Conservation (phyloP, 164 flowering plant genomes). For the Vitis rupestris region DNA sequence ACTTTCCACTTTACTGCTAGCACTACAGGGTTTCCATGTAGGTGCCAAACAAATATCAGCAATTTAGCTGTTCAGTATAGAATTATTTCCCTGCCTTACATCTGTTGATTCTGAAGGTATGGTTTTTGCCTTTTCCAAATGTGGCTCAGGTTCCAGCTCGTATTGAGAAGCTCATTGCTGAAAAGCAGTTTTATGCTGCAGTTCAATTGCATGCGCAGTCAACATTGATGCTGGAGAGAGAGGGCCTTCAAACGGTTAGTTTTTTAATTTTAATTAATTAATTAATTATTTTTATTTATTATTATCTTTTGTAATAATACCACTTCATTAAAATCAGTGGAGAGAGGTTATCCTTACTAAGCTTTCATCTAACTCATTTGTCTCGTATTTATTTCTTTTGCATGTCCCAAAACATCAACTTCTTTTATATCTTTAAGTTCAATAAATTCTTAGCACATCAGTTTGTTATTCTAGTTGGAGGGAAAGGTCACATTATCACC, state of each 20-base stretch:
- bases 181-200: slow-evolving; percentile 96
- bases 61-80: not conserved
- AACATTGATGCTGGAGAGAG: slow-evolving; percentile 91
- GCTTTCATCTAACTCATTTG: too few species aligned
- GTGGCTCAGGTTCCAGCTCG: slow-evolving; percentile 82
- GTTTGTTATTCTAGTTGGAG: too few species aligned
- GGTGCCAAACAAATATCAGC: too few species aligned
- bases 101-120: not conserved
- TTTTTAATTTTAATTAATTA: not conserved
- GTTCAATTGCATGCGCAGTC: slow-evolving; percentile 91
- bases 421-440: too few species aligned
- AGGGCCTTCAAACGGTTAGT: slow-evolving; percentile 94
- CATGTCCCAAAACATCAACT: too few species aligned
- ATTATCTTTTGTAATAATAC: not conserved
- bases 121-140: slow-evolving; percentile 10
- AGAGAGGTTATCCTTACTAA: not conserved
- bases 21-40: too few species aligned
- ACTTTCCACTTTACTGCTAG: too few species aligned
- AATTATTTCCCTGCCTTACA: not conserved
- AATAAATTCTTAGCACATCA: too few species aligned
- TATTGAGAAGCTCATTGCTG: slow-evolving; percentile 86
- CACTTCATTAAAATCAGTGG: not conserved
- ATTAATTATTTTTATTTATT: not conserved
- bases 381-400: too few species aligned
- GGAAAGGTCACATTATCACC: too few species aligned